Evolutionary conservation across 495 filamentous ascomycete species (phyloP).

Genomic region (Aspergillus carlsbadensis): DNA sequence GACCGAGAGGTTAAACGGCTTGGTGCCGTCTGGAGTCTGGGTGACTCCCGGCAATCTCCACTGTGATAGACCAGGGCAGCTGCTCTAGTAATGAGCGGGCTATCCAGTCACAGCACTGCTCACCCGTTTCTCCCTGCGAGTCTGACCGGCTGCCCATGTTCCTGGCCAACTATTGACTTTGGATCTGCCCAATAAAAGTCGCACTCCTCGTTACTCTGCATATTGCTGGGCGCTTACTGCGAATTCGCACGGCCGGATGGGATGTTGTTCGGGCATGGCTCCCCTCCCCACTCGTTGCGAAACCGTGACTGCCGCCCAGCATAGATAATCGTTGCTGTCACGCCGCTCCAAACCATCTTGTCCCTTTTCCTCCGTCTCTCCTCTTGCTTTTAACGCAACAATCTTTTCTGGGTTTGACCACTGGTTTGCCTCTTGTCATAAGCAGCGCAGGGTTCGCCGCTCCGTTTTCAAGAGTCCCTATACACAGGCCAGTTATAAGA

Average conservation of each 20-base stretch:
- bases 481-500: slow-evolving; percentile 10
- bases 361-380: slow-evolving; percentile 12
- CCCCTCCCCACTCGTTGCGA: slow-evolving; percentile 1
- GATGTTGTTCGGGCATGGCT: slow-evolving; percentile 1
- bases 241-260: slow-evolving; percentile 14
- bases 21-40: slow-evolving; percentile 14
- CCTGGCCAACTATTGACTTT: slow-evolving; percentile 13
- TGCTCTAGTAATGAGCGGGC: slow-evolving; percentile 22
- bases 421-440: slow-evolving; percentile 23
- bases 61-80: slow-evolving; percentile 41
- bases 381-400: slow-evolving; percentile 12
- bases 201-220: slow-evolving; percentile 19
- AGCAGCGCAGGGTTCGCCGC: slow-evolving; percentile 34
- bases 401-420: slow-evolving; percentile 20
- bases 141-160: slow-evolving; percentile 13
- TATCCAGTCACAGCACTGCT: slow-evolving; percentile 26
- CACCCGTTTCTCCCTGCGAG: slow-evolving; percentile 9
- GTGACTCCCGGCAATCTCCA: slow-evolving; percentile 17
- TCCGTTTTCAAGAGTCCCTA: slow-evolving; percentile 3
- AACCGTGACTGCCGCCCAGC: slow-evolving; percentile 13
- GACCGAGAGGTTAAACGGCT: slow-evolving; percentile 8
- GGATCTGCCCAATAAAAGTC: slow-evolving; percentile 30
- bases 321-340: slow-evolving; percentile 39
- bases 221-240: slow-evolving; percentile 35
- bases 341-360: slow-evolving; percentile 19